These are phyloP conservation scores for Ophidiomyces ophidiicola DNA, from an alignment of 2,329 filamentous ascomycete genomes.

Conservation along the genomic window DNA sequence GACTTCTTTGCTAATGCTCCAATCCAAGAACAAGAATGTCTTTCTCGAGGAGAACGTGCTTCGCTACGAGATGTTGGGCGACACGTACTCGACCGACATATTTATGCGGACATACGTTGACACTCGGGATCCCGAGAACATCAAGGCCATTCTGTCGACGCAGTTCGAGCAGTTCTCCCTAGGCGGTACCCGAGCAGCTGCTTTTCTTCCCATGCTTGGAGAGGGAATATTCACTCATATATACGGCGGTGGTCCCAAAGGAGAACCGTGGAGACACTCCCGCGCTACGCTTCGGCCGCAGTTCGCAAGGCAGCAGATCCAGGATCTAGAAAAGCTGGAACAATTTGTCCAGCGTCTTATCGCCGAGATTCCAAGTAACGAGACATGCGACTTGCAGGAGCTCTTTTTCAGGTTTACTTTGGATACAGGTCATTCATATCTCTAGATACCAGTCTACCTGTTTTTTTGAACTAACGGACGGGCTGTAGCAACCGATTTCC, in stretches of 20 bases:
- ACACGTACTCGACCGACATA: constrained; percentile 12
- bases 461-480: neutral
- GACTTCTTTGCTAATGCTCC: constrained; percentile 5
- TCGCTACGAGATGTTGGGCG: constrained; percentile 10
- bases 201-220: constrained; percentile 30
- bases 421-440: constrained; percentile 36
- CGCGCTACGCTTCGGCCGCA: constrained; percentile 75
- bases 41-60: constrained; percentile 5
- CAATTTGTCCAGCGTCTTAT: constrained; percentile 64
- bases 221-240: constrained; percentile 35
- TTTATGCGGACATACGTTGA: constrained; percentile 40
- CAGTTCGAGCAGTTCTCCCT: constrained; percentile 71
- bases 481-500: constrained; percentile 65
- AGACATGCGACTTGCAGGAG: constrained; percentile 57
- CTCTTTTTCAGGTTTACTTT: constrained; percentile 77
- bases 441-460: neutral
- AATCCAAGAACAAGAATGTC: constrained; percentile 5
- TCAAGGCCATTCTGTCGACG: constrained; percentile 74
- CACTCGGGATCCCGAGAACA: constrained; percentile 75
- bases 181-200: constrained; percentile 59
- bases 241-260: constrained; percentile 22
- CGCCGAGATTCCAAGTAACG: constrained; percentile 44
- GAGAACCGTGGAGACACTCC: constrained; percentile 62
- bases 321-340: constrained; percentile 72
- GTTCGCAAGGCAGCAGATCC: constrained; percentile 73